A percentile compares a stretch with the other conserved stretches of the same genome.
Evolutionary conservation across 768 basidiomycete species (phyloP).

Genomic region (Clitopilus hobsonii): DNA sequence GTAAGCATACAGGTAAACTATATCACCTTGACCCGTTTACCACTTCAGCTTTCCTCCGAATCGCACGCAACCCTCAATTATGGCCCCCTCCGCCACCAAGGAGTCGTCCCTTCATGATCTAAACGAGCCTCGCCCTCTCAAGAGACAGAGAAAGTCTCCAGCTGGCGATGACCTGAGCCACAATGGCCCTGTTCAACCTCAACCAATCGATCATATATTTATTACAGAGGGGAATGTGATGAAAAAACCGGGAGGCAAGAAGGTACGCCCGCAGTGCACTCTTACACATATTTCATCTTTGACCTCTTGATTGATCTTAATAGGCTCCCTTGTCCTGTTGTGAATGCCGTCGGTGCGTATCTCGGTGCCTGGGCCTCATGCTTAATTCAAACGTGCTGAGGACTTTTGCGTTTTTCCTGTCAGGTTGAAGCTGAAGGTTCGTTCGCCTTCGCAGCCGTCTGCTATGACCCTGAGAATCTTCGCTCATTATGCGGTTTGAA

Average conservation of each 20-base stretch:
- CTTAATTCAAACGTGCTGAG: slow-evolving; percentile 1
- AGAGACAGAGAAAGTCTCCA: slow-evolving; percentile 39
- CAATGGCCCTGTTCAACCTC: slow-evolving; percentile 14
- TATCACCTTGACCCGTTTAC: slow-evolving; percentile 1
- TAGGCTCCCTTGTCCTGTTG: slow-evolving; percentile 57
- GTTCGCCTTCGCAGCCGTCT: slow-evolving; percentile 1
- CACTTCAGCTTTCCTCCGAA: slow-evolving; percentile 20
- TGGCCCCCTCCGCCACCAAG: slow-evolving; percentile 12
- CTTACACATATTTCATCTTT: slow-evolving; percentile 3
- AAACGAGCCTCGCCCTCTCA: slow-evolving; percentile 31
- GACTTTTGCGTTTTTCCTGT: slow-evolving; percentile 6
- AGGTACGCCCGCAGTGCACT: slow-evolving; percentile 25
- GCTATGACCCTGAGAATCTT: slow-evolving; percentile 9
- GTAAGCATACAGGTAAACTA: background rate
- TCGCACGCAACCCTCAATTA: slow-evolving; percentile 15
- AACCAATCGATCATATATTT: slow-evolving; percentile 44
- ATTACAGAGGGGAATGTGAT: slow-evolving; percentile 41
- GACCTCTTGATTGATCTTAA: slow-evolving; percentile 1
- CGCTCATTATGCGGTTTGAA: slow-evolving; percentile 2
- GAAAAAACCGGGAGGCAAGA: slow-evolving; percentile 44
- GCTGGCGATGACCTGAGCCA: slow-evolving; percentile 21
- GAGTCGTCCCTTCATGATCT: slow-evolving; percentile 6
- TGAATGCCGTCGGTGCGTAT: slow-evolving; percentile 52
- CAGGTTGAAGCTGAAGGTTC: slow-evolving; percentile 57
- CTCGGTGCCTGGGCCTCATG: background rate